phyloP scores from a whole-genome alignment of 106 monocot species.

The Acanthochlamys bracteata region DNA sequence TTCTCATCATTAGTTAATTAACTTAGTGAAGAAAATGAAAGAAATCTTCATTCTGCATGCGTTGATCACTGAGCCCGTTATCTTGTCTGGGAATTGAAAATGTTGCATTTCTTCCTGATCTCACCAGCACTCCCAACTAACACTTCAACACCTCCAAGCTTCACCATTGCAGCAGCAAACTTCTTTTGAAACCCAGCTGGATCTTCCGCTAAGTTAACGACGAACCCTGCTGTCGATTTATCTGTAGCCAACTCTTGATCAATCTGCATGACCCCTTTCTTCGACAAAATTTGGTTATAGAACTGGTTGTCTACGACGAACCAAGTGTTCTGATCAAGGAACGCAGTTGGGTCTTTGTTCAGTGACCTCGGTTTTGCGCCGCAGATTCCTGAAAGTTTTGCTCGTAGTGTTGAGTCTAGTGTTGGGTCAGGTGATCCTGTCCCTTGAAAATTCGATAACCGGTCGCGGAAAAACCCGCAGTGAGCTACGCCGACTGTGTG shows the following conservation, averaged over 20 bases:
- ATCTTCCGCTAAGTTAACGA: constrained; percentile 6
- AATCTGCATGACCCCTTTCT: constrained; percentile 17
- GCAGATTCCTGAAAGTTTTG: constrained; percentile 1
- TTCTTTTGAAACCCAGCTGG: constrained; percentile 1
- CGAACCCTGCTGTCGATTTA: constrained; percentile 4
- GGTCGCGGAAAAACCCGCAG: constrained; percentile 19
- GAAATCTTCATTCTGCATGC: no score
- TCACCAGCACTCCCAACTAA: constrained; percentile 16
- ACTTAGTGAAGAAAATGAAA: no score
- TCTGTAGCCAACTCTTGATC: constrained; percentile 24
- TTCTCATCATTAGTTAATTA: no score
- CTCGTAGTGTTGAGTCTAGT: constrained; percentile 12
- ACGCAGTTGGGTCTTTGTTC: constrained; percentile 8
- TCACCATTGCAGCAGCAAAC: constrained; percentile 19
- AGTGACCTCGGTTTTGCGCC: not conserved
- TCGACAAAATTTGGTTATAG: constrained; percentile 12
- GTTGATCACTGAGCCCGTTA: no score
- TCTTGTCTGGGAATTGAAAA: constrained; percentile 8
- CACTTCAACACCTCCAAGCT: constrained; percentile 11
- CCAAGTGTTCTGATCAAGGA: constrained; percentile 23
- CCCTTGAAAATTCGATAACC: constrained; percentile 22
- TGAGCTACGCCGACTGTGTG: constrained; percentile 32
- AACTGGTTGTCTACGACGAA: constrained; percentile 21
- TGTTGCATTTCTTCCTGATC: constrained; percentile 14
- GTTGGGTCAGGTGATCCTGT: constrained; percentile 20